Percentiles rank a stretch among this genome's conserved stretches.
phyloP scores from a whole-genome alignment of 768 basidiomycete species.

The Podaxis carcinomalis region DNA sequence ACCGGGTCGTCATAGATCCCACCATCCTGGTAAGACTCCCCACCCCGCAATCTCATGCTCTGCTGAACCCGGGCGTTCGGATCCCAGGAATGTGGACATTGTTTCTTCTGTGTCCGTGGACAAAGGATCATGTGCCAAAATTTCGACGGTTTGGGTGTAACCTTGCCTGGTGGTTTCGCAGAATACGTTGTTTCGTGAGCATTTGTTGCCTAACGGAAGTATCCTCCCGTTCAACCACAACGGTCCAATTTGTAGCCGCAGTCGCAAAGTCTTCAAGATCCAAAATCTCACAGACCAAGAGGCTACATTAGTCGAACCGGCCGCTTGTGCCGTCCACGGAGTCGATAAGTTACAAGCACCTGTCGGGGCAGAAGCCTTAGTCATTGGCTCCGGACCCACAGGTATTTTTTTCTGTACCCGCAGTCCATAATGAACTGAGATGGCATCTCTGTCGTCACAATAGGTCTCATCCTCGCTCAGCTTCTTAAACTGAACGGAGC shows the following conservation, averaged over 20 bases:
- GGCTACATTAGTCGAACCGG: constrained; percentile 83
- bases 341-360: constrained; percentile 82
- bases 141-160: constrained; percentile 79
- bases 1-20: constrained; percentile 83
- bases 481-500: constrained; percentile 87
- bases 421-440: background rate
- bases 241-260: background rate
- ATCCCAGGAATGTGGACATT: constrained; percentile 62
- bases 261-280: constrained; percentile 80
- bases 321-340: constrained; percentile 89
- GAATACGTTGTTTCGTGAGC: constrained; percentile 83
- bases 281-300: constrained; percentile 85
- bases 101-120: constrained; percentile 86
- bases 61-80: background rate
- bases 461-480: constrained; percentile 77
- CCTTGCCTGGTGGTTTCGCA: constrained; percentile 83
- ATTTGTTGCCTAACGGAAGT: constrained; percentile 4
- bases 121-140: constrained; percentile 82
- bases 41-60: background rate
- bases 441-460: background rate
- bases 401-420: constrained; percentile 12
- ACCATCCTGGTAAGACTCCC: constrained; percentile 43
- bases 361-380: constrained; percentile 78
- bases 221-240: background rate
- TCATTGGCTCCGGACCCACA: constrained; percentile 87